A percentile compares a stretch with the other conserved stretches of the same genome.
Conservation (phyloP, 345 rosid species). For the Camelina sativa region DNA sequence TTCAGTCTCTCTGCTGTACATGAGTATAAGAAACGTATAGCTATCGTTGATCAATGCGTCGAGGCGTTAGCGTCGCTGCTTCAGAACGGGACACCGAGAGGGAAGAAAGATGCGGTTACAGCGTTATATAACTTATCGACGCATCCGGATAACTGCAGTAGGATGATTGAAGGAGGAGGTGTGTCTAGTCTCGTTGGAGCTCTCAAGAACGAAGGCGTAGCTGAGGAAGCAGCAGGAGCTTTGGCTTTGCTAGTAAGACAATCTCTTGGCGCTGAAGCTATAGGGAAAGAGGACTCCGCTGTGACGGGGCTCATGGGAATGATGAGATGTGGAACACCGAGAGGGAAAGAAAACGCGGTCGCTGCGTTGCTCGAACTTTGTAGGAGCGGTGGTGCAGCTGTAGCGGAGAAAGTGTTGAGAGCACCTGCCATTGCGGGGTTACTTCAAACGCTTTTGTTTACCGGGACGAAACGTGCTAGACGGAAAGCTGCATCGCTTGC, state of each 20-base stretch:
- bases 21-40: constrained; percentile 88
- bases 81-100: constrained; percentile 75
- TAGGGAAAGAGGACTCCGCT: constrained; percentile 75
- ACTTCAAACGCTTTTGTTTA: constrained; percentile 77
- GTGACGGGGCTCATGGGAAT: constrained; percentile 69
- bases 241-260: constrained; percentile 86
- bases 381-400: constrained; percentile 73
- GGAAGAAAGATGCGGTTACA: constrained; percentile 95
- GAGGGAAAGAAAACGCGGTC: constrained; percentile 95
- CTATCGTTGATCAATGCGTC: constrained; percentile 64
- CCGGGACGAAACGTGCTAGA: constrained; percentile 93
- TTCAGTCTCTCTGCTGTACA: constrained; percentile 92
- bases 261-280: constrained; percentile 73
- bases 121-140: constrained; percentile 88
- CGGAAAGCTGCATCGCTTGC: constrained; percentile 96
- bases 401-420: constrained; percentile 70
- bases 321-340: constrained; percentile 92
- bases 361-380: constrained; percentile 94
- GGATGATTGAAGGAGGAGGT: constrained; percentile 84
- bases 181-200: constrained; percentile 76
- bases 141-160: constrained; percentile 73
- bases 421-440: constrained; percentile 83
- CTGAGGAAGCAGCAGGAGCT: constrained; percentile 93
- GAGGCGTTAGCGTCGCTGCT: constrained; percentile 77
- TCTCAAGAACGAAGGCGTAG: constrained; percentile 71